These are phyloP conservation scores for Nemophila menziesii DNA, from an alignment of 257 asterid genomes.

Conservation along the genomic window DNA sequence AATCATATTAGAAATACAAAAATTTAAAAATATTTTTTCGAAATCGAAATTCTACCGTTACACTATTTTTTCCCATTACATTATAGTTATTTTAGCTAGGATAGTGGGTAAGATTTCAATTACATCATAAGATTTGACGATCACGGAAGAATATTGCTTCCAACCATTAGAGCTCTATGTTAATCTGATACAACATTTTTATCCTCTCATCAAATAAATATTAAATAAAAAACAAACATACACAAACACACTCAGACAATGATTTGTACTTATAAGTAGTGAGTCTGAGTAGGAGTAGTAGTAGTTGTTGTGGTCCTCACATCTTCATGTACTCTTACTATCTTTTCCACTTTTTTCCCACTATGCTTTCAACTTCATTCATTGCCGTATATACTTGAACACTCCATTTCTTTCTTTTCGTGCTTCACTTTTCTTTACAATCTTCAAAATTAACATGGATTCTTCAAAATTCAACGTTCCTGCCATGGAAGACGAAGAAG, in stretches of 20 bases:
- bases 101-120: too few species aligned
- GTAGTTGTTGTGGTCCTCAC: constrained; percentile 29
- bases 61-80: too few species aligned
- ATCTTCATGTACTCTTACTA: constrained; percentile 11
- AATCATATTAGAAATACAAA: too few species aligned
- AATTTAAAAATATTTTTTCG: too few species aligned
- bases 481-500: constrained; percentile 17
- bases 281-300: constrained; percentile 2
- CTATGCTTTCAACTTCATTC: constrained; percentile 26
- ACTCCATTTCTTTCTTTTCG: constrained; percentile 3
- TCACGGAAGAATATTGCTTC: too few species aligned
- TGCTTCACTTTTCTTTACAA: neutral
- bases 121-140: too few species aligned
- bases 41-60: too few species aligned
- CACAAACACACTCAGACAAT: neutral
- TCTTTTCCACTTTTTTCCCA: constrained; percentile 14
- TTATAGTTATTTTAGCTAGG: too few species aligned
- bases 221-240: constrained; percentile 5
- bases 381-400: constrained; percentile 8
- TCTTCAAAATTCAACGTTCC: constrained; percentile 17
- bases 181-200: too few species aligned
- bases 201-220: neutral
- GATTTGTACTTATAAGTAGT: neutral
- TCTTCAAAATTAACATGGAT: constrained; percentile 6
- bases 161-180: too few species aligned